phyloP scores from a whole-genome alignment of 2,329 filamentous ascomycete genomes.

The Xylariaceae sp. region DNA sequence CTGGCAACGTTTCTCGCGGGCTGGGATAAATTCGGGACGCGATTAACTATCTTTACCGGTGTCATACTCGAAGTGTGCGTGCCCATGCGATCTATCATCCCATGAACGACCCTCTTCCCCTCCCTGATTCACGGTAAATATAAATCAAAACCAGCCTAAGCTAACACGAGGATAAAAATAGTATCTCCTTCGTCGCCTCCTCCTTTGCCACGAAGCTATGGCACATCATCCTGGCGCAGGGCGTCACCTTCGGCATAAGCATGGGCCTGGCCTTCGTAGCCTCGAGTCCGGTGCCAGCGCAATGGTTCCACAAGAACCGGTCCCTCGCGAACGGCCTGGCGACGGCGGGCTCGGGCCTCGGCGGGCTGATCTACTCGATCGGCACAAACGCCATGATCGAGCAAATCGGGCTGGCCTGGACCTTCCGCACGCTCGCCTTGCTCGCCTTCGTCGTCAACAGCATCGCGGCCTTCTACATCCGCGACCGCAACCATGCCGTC shows the following conservation, averaged over 20 bases:
- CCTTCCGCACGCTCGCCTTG: constrained; percentile 42
- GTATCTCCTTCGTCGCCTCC: constrained; percentile 61
- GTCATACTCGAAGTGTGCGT: constrained; percentile 56
- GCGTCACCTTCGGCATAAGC: constrained; percentile 70
- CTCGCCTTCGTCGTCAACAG: constrained; percentile 49
- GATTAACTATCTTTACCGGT: constrained; percentile 59
- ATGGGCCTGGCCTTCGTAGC: constrained; percentile 74
- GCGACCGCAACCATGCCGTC: constrained; percentile 67
- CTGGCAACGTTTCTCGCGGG: constrained; percentile 51
- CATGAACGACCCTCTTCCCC: neutral
- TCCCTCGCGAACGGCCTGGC: constrained; percentile 66
- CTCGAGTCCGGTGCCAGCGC: constrained; percentile 62
- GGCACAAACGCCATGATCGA: constrained; percentile 65
- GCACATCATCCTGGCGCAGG: constrained; percentile 73
- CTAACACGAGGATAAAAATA: constrained; percentile 21
- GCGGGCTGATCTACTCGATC: constrained; percentile 67
- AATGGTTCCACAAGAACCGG: constrained; percentile 68
- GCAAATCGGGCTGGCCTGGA: constrained; percentile 60
- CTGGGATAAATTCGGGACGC: constrained; percentile 62
- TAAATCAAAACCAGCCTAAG: neutral
- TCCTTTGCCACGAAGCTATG: constrained; percentile 66
- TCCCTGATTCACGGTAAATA: neutral
- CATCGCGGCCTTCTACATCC: constrained; percentile 58
- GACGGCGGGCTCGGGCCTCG: constrained; percentile 67
- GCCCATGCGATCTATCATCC: neutral